Base-by-base conservation (phyloP, 1,284 basidiomycete genomes). In the Kalmanozyma brasiliensis region DNA sequence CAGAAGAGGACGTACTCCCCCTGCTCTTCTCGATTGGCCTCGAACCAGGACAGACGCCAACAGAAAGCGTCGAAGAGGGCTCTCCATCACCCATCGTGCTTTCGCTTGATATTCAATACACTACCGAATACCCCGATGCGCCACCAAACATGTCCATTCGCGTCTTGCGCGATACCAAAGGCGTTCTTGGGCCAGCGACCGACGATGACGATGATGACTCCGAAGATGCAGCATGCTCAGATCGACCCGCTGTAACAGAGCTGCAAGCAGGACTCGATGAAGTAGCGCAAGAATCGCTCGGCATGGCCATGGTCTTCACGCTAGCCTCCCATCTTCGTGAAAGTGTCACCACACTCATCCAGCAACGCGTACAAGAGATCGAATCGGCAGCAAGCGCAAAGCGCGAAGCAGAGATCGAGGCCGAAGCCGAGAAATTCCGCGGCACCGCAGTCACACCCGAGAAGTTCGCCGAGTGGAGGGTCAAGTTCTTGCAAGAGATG, bases 271-370 rank as follows among this genome's bases (percentile, higher is more conserved):
- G 89, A 36, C 85, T 94, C 61, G 85, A 84, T 59, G 84, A 83
- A 53, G 86, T 90, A 74, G 94, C 90, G 24, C 88, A 91, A 79
- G 94, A 97, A 79, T 94, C 92, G 74, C 80, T 93, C 22, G 94
- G 94, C 34, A 95, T 97, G 90, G 93, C 95, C 2, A 97, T 98
- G 94, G 94, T 93, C 11, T 98, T 97, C 80, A 93, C 94, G 0
- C 86, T 98, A 7, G 91, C 93, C 4, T 90, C 92, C 3, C 90
- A 92, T 74, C 86, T 97, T 41, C 87, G 91, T 64, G 94, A 97
- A 81, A 86, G 88, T 45, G 84, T 97, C 13, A 87, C 89, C 5
- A 72, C 61, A n/a, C 67, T 79, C 36, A 64, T 77, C 45, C 73
- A 84, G 41, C 87, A 91, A 61, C 84, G 85, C 29, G 87, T 88